These are phyloP conservation scores for Rhodamnia argentea DNA, from an alignment of 345 rosid species.

Conservation along the genomic window DNA sequence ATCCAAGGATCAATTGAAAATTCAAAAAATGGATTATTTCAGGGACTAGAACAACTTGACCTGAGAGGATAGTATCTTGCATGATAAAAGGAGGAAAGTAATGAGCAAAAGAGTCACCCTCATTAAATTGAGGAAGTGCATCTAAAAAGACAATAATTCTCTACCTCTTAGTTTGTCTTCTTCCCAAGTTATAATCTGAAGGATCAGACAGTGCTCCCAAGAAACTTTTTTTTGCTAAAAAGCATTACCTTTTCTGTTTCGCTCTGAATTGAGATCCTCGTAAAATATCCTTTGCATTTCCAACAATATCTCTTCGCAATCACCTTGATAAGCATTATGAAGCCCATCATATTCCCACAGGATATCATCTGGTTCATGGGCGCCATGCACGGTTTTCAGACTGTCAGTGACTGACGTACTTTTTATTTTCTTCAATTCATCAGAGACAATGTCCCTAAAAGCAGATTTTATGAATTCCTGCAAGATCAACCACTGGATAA, in stretches of 20 bases:
- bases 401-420: constrained; percentile 20
- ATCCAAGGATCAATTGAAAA: too few relatives aligned
- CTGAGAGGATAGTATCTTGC: background rate
- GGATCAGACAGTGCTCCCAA: background rate
- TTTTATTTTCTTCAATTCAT: constrained; percentile 56
- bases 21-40: too few relatives aligned
- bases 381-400: background rate
- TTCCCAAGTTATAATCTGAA: background rate
- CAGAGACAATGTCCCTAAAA: constrained; percentile 56
- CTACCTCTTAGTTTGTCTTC: background rate
- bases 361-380: constrained; percentile 25
- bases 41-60: background rate
- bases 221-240: background rate
- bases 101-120: background rate
- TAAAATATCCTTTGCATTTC: constrained; percentile 90
- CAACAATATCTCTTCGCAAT: constrained; percentile 72
- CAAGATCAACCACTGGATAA: background rate
- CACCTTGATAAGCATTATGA: constrained; percentile 51
- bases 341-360: constrained; percentile 87
- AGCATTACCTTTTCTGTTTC: constrained; percentile 19
- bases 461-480: constrained; percentile 57
- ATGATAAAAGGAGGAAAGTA: background rate
- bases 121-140: background rate
- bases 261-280: constrained; percentile 44
- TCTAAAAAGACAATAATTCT: background rate